A percentile compares a stretch with the other conserved stretches of the same genome.
Evolutionary conservation across 805 yeast genomes (phyloP).

Genomic region (Vanderwaltozyma tropicalis): DNA sequence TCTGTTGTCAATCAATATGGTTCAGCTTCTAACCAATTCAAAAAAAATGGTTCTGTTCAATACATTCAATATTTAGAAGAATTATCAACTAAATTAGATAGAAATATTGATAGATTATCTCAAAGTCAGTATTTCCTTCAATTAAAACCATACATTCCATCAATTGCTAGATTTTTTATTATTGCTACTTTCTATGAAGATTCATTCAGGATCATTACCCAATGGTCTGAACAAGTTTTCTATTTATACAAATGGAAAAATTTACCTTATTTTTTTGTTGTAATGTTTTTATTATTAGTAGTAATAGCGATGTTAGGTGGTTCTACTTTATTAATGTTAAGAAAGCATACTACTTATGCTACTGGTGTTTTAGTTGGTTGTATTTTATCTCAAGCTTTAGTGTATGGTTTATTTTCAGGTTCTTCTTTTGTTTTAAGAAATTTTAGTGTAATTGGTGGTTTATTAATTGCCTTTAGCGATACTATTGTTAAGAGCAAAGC

Average conservation of each 20-base stretch:
- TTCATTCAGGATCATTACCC: conserved; percentile 68
- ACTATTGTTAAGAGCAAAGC: conserved; percentile 68
- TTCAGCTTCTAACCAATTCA: too few species aligned
- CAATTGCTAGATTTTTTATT: conserved; percentile 78
- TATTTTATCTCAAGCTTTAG: conserved; percentile 77
- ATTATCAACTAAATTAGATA: conserved; percentile 43
- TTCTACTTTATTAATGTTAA: conserved; percentile 59
- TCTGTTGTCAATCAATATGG: conserved; percentile 2
- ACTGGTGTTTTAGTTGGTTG: conserved; percentile 60
- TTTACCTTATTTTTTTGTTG: conserved; percentile 66
- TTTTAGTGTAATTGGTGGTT: conserved; percentile 85
- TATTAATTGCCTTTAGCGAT: conserved; percentile 79
- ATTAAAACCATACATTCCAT: conserved; percentile 70
- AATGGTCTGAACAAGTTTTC: conserved; percentile 86
- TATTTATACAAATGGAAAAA: conserved; percentile 74
- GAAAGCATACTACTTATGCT: conserved; percentile 62
- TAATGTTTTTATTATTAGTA: conserved; percentile 52
- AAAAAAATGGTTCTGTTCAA: neutral
- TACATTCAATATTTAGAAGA: conserved; percentile 31
- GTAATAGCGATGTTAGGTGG: conserved; percentile 64
- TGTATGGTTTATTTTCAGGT: conserved; percentile 80
- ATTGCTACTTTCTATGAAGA: conserved; percentile 94
- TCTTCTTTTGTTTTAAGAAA: conserved; percentile 77
- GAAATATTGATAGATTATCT: conserved; percentile 40
- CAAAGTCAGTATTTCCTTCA: conserved; percentile 37